A percentile compares a stretch with the other conserved stretches of the same genome.
phyloP scores from a whole-genome alignment of 805 yeast species.

The Kuraishia ogatae region DNA sequence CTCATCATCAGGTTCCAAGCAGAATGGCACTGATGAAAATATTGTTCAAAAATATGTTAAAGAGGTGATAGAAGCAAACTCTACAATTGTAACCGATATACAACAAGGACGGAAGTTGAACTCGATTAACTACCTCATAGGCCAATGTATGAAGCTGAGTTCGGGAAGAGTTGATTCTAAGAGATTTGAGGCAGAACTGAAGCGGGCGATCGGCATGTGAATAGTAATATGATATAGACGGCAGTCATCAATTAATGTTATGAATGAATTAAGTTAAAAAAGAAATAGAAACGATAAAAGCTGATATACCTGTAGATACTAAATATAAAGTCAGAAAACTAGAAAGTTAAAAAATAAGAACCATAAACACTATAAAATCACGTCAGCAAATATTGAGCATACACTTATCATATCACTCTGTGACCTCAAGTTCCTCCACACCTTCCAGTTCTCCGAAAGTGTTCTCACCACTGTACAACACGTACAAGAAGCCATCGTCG shows the following conservation, averaged over 20 bases:
- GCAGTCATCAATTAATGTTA: background rate
- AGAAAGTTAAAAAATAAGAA: constrained; percentile 4
- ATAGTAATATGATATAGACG: constrained; percentile 1
- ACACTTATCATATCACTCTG: background rate
- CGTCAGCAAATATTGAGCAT: constrained; percentile 3
- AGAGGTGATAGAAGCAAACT: constrained; percentile 30
- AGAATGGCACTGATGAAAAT: constrained; percentile 21
- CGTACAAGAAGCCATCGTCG: constrained; percentile 94
- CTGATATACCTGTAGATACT: background rate
- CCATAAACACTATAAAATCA: background rate
- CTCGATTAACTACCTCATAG: constrained; percentile 71
- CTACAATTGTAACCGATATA: constrained; percentile 49
- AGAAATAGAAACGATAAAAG: background rate
- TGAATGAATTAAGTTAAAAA: background rate
- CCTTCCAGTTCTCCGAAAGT: constrained; percentile 64
- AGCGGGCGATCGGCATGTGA: constrained; percentile 5
- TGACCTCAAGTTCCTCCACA: constrained; percentile 15
- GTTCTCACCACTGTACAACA: constrained; percentile 94
- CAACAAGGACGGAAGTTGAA: constrained; percentile 46
- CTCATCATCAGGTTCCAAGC: constrained; percentile 18
- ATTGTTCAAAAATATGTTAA: constrained; percentile 19
- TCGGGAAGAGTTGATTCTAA: constrained; percentile 47
- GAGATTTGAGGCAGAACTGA: constrained; percentile 15
- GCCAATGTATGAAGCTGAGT: constrained; percentile 73
- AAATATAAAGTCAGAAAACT: background rate